Conservation (phyloP, 495 filamentous ascomycete genomes). For the Aspergillus funiculosus region DNA sequence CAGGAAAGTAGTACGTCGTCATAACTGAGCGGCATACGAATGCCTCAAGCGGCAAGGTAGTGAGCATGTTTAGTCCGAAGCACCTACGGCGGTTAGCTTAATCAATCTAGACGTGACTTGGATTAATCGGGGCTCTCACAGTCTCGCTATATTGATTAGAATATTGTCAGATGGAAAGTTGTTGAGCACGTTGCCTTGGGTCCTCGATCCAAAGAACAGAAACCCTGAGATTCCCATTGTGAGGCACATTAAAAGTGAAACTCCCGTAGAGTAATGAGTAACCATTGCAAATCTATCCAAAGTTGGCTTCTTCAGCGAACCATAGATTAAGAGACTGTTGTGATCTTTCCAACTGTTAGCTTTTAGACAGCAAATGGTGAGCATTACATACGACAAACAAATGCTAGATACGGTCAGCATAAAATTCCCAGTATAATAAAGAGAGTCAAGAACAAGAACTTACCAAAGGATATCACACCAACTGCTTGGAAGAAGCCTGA, state of each 20-base stretch:
- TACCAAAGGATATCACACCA: slow-evolving; percentile 96
- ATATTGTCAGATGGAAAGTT: slow-evolving; percentile 88
- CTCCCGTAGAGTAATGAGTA: slow-evolving; percentile 83
- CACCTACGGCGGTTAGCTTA: slow-evolving; percentile 43
- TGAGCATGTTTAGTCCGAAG: slow-evolving; percentile 98
- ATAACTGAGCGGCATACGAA: slow-evolving; percentile 98
- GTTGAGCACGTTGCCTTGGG: slow-evolving; percentile 92
- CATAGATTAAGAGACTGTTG: slow-evolving; percentile 95
- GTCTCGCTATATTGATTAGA: slow-evolving; percentile 87
- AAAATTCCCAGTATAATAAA: too few species aligned
- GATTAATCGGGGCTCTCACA: slow-evolving; percentile 42
- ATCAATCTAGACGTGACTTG: neutral
- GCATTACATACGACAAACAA: slow-evolving; percentile 66
- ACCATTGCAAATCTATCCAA: slow-evolving; percentile 88
- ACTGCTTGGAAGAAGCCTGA: slow-evolving; percentile 89
- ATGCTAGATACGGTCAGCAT: slow-evolving; percentile 53
- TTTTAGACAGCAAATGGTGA: neutral
- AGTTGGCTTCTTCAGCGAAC: slow-evolving; percentile 87
- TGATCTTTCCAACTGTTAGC: slow-evolving; percentile 55
- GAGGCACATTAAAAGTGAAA: slow-evolving; percentile 85
- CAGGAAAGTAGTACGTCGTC: slow-evolving; percentile 84
- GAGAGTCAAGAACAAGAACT: slow-evolving; percentile 17
- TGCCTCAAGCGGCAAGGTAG: slow-evolving; percentile 88
- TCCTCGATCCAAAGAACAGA: slow-evolving; percentile 85
- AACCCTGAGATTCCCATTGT: slow-evolving; percentile 86